phyloP scores from a whole-genome alignment of 2,329 filamentous ascomycete genomes.

The Stylonectria norvegica region DNA sequence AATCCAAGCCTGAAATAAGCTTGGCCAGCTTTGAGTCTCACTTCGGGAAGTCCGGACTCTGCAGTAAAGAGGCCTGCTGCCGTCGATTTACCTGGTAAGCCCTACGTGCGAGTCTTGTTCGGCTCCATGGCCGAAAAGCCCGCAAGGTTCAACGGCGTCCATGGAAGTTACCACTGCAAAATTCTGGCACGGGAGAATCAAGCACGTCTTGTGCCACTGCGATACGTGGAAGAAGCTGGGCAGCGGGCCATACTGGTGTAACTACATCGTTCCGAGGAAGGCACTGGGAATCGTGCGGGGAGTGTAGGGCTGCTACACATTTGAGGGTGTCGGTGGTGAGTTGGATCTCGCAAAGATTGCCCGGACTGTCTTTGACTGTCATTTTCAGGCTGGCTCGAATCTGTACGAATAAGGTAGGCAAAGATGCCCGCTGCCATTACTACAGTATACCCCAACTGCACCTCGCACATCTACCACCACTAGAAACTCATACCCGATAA shows the following conservation, averaged over 20 bases:
- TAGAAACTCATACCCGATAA: neutral
- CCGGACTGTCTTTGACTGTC: neutral
- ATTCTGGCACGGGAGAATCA: neutral
- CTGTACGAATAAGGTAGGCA: neutral
- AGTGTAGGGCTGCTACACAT: neutral
- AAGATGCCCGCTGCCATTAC: neutral
- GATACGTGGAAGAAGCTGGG: neutral
- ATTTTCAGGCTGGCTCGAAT: neutral
- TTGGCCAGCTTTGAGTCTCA: neutral
- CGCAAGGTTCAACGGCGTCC: neutral
- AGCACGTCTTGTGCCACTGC: neutral
- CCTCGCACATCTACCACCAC: constrained; percentile 1
- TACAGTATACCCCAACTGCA: neutral
- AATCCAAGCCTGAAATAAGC: neutral
- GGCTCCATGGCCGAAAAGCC: neutral
- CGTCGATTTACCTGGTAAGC: neutral
- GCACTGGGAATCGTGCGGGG: neutral
- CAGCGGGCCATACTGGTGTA: neutral
- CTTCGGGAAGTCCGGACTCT: neutral
- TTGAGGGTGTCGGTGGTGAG: neutral
- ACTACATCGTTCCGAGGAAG: neutral
- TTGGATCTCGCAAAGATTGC: no score
- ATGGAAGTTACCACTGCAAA: neutral
- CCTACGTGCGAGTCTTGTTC: neutral
- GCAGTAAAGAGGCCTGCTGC: neutral